These are phyloP conservation scores for Populus pruinosa DNA, from an alignment of 345 rosid genomes.

Conservation along the genomic window DNA sequence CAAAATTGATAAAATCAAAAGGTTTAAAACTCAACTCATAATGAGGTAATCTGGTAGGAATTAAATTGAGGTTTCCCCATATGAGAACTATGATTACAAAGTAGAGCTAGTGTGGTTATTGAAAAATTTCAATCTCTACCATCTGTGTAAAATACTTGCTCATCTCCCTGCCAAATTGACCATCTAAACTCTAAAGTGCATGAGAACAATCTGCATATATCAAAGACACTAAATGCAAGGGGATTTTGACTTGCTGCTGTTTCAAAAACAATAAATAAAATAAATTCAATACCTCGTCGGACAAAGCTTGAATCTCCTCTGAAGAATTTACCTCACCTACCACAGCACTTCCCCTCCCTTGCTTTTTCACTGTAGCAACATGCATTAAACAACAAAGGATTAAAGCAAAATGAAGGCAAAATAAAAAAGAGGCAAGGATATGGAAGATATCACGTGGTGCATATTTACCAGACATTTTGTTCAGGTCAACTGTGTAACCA, in stretches of 20 bases:
- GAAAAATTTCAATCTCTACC: not conserved
- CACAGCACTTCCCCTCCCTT: slow-evolving; percentile 38
- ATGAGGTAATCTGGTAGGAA: not conserved
- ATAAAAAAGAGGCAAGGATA: not conserved
- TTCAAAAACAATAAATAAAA: slow-evolving; percentile 4
- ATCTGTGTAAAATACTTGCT: not conserved
- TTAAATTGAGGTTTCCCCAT: not conserved
- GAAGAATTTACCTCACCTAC: slow-evolving; percentile 42
- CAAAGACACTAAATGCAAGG: slow-evolving; percentile 5
- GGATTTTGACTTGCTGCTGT: not conserved
- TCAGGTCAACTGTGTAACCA: slow-evolving; percentile 25
- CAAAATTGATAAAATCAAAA: not conserved
- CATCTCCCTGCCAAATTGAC: not conserved
- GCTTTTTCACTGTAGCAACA: slow-evolving; percentile 49
- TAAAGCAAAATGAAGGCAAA: not conserved
- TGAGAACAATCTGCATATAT: not conserved
- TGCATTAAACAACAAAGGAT: slow-evolving; percentile 10
- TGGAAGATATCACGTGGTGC: not conserved
- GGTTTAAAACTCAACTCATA: not conserved
- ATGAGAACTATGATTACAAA: not conserved
- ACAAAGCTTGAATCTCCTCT: slow-evolving; percentile 55
- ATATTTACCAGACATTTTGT: slow-evolving; percentile 40
- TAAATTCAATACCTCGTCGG: slow-evolving; percentile 64
- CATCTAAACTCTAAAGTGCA: not conserved
- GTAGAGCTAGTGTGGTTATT: not conserved